These are phyloP conservation scores for Phytophthora sansomeana DNA, from an alignment of 352 stramenopile genomes.

Conservation along the genomic window DNA sequence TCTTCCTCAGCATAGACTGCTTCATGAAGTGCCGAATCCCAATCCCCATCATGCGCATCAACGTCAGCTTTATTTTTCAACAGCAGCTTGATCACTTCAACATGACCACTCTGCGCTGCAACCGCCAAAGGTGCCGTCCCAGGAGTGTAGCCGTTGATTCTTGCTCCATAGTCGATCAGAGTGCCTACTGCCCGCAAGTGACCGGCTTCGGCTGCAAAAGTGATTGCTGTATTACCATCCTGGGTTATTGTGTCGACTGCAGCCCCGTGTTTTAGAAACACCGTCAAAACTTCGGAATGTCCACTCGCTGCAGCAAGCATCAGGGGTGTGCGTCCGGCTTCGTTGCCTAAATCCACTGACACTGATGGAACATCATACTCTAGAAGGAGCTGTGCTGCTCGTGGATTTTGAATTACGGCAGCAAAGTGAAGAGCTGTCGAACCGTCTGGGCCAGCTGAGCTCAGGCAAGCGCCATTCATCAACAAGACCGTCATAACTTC, in stretches of 20 bases:
- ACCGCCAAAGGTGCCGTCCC: constrained; percentile 6
- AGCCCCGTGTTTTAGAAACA: constrained; percentile 14
- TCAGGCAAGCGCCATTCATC: neutral
- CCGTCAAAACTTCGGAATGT: constrained; percentile 11
- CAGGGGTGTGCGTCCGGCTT: constrained; percentile 17
- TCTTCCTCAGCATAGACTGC: constrained; percentile 1
- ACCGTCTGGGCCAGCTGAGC: neutral
- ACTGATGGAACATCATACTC: neutral
- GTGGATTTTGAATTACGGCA: neutral
- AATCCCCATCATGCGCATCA: constrained; percentile 19
- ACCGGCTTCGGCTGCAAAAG: constrained; percentile 24
- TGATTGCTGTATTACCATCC: constrained; percentile 21
- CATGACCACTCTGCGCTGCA: constrained; percentile 15
- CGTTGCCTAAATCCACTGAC: constrained; percentile 8
- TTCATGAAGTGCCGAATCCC: constrained; percentile 15
- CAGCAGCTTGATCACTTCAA: constrained; percentile 21
- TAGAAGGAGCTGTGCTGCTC: constrained; percentile 9
- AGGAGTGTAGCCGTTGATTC: constrained; percentile 1
- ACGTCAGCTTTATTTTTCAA: neutral
- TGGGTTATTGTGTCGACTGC: constrained; percentile 8
- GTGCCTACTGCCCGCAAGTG: neutral
- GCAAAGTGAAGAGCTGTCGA: constrained; percentile 9
- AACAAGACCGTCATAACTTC: constrained; percentile 5
- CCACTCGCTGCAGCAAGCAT: constrained; percentile 22
- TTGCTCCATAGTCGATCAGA: constrained; percentile 2